phyloP scores from a whole-genome alignment of 2,329 filamentous ascomycete genomes.

The Cordyceps farinosa region DNA sequence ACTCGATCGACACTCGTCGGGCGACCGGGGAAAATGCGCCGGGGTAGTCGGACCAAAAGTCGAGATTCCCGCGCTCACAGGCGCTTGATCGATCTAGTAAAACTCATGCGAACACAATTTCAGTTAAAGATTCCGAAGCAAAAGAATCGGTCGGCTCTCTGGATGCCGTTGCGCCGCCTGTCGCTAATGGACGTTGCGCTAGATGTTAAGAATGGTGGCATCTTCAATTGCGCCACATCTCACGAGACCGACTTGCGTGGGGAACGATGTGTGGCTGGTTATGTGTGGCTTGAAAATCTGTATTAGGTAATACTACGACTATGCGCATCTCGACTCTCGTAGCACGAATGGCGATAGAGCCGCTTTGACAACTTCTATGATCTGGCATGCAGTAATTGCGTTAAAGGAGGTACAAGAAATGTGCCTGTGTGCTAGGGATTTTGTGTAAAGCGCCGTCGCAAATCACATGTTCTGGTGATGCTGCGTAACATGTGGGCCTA shows the following conservation, averaged over 20 bases:
- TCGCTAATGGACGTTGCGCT: constrained; percentile 5
- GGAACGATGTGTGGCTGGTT: constrained; percentile 1
- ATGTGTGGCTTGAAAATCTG: background rate
- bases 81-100: constrained; percentile 4
- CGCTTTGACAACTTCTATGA: background rate
- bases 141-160: background rate
- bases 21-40: background rate
- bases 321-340: background rate
- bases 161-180: background rate
- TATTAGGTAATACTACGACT: background rate
- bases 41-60: background rate
- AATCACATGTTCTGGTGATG: constrained; percentile 14
- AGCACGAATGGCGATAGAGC: background rate
- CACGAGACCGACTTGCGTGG: constrained; percentile 12
- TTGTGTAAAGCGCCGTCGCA: background rate
- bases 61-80: constrained; percentile 8
- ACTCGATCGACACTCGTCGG: background rate
- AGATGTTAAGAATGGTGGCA: constrained; percentile 4
- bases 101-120: background rate
- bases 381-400: background rate
- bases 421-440: no score
- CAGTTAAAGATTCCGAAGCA: background rate
- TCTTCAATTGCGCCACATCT: constrained; percentile 15
- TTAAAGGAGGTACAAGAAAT: background rate
- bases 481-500: constrained; percentile 4